Percentiles rank a stretch among this genome's conserved stretches.
Conservation (phyloP, 257 asterid species). For the Voacanga thouarsii region DNA sequence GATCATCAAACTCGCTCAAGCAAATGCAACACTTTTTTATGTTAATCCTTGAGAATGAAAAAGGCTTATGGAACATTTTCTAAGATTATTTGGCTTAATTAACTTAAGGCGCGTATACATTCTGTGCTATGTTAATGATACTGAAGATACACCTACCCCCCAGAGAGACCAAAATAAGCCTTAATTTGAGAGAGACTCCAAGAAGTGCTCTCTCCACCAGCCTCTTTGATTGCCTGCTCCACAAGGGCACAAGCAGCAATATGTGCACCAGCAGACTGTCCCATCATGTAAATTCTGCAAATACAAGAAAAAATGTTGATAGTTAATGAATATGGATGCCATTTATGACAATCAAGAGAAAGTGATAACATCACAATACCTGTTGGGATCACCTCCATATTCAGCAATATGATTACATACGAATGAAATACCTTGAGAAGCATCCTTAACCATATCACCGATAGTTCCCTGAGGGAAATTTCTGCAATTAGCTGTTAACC, state of each 20-base stretch:
- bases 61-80: not conserved
- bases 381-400: slow-evolving; percentile 96
- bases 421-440: slow-evolving; percentile 90
- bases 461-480: slow-evolving; percentile 99
- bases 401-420: slow-evolving; percentile 85
- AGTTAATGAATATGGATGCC: slow-evolving; percentile 6
- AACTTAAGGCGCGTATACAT: not conserved
- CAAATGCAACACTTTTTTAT: not conserved
- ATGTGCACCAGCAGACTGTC: slow-evolving; percentile 99
- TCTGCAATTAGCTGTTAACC: slow-evolving; percentile 44
- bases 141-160: slow-evolving; percentile 61
- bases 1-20: not conserved
- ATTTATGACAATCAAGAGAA: not conserved
- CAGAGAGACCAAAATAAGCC: slow-evolving; percentile 93
- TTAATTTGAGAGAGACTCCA: slow-evolving; percentile 92
- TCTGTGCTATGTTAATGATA: not conserved
- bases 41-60: not conserved
- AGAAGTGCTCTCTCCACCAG: slow-evolving; percentile 53
- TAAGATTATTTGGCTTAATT: not conserved
- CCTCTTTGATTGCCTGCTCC: slow-evolving; percentile 91
- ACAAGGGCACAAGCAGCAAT: slow-evolving; percentile 87
- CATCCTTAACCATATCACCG: slow-evolving; percentile 89
- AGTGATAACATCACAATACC: slow-evolving; percentile 33
- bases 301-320: slow-evolving; percentile 3
- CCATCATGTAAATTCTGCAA: slow-evolving; percentile 81